Percentiles rank a stretch among this genome's conserved stretches.
These are phyloP conservation scores for Haematococcus lacustris DNA, from an alignment of 139 green algal species.

Conservation along the genomic window DNA sequence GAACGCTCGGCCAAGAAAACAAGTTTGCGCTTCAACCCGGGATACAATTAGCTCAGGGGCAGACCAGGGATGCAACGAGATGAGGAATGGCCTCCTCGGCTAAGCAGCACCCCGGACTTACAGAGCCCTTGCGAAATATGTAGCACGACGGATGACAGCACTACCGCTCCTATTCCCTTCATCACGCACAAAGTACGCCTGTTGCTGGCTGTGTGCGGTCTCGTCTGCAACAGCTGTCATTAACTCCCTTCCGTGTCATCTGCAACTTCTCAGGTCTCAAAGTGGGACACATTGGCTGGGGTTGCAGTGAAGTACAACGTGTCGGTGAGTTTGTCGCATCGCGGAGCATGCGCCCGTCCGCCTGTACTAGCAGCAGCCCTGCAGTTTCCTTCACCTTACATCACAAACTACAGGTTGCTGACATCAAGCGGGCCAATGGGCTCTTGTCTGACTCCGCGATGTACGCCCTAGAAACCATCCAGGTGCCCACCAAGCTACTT, in stretches of 20 bases:
- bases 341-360: neutral
- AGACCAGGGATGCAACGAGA: no score
- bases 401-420: constrained; percentile 52
- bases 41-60: no score
- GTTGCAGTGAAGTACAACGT: constrained; percentile 77
- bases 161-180: neutral
- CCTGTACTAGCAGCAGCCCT: neutral
- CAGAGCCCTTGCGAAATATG: no score
- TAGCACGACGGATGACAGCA: neutral
- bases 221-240: neutral
- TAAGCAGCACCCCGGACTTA: no score
- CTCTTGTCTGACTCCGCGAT: constrained; percentile 73
- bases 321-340: constrained; percentile 62
- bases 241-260: neutral
- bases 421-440: constrained; percentile 81
- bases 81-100: no score
- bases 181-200: neutral
- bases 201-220: neutral
- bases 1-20: no score
- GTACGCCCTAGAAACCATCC: constrained; percentile 62
- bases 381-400: neutral
- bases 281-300: constrained; percentile 76
- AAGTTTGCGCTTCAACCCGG: no score
- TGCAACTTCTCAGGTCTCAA: constrained; percentile 50
- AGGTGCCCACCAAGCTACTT: constrained; percentile 60